A percentile compares a stretch with the other conserved stretches of the same genome.
Conservation (phyloP, 2,329 filamentous ascomycete genomes). For the Colletotrichum zoysiae region DNA sequence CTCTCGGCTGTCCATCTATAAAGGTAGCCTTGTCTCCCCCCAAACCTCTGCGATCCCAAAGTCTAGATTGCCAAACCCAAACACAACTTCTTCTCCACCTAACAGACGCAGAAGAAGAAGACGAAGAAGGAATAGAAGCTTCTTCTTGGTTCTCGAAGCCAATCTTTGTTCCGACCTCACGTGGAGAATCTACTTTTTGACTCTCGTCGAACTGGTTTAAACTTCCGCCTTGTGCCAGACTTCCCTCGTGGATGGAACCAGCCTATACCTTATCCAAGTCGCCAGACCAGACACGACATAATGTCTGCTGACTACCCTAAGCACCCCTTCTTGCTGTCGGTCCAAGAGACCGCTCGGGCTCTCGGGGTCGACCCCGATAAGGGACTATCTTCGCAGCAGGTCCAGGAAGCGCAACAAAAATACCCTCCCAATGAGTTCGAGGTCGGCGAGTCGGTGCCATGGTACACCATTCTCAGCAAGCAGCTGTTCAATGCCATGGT, state of each 20-base stretch:
- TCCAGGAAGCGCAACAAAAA: slow-evolving; percentile 67
- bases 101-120: slow-evolving; percentile 11
- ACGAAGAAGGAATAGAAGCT: neutral
- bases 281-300: slow-evolving; percentile 41
- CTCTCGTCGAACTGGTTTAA: neutral
- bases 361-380: slow-evolving; percentile 75
- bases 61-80: slow-evolving; percentile 19
- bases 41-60: neutral
- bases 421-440: slow-evolving; percentile 79
- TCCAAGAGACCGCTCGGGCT: slow-evolving; percentile 72
- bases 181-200: neutral
- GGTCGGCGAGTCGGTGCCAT: slow-evolving; percentile 73
- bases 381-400: slow-evolving; percentile 73
- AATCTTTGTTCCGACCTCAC: slow-evolving; percentile 31
- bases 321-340: slow-evolving; percentile 72
- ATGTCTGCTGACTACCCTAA: slow-evolving; percentile 63
- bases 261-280: slow-evolving; percentile 15
- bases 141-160: slow-evolving; percentile 21
- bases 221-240: neutral
- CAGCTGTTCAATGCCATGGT: slow-evolving; percentile 86
- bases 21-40: slow-evolving; percentile 40
- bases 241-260: slow-evolving; percentile 31
- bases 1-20: slow-evolving; percentile 33
- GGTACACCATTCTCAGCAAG: slow-evolving; percentile 79
- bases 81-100: slow-evolving; percentile 29